Evolutionary conservation across 305 asterid genomes (phyloP).

Genomic region (Fraxinus greggii): DNA sequence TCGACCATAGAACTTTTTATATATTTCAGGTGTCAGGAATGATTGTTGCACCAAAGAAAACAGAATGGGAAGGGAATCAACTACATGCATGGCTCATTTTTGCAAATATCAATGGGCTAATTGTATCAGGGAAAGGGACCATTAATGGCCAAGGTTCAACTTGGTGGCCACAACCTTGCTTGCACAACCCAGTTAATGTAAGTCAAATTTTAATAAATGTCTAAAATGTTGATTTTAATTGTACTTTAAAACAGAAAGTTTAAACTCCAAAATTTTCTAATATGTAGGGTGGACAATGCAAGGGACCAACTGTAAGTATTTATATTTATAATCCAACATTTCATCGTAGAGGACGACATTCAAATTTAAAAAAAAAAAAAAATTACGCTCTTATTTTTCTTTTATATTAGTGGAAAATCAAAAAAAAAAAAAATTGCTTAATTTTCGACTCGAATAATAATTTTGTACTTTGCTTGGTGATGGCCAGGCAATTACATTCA

Average conservation of each 20-base stretch:
- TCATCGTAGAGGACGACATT: not conserved
- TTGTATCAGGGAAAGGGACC: slow-evolving; percentile 46
- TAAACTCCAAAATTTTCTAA: not conserved
- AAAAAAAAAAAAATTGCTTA: not conserved
- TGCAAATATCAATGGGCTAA: slow-evolving; percentile 37
- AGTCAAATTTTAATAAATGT: not conserved
- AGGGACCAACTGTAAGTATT: slow-evolving; percentile 50
- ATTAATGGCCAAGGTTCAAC: slow-evolving; percentile 52
- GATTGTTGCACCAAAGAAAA: slow-evolving; percentile 45
- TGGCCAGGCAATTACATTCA: slow-evolving; percentile 48
- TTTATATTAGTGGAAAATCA: not conserved
- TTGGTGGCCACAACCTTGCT: slow-evolving; percentile 65
- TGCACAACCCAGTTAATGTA: slow-evolving; percentile 39
- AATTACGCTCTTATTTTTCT: not conserved
- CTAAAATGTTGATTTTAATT: not conserved
- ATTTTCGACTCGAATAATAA: not conserved
- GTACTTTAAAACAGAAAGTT: not conserved
- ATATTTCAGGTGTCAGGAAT: slow-evolving; percentile 48
- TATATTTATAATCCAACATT: not conserved
- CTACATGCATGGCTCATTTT: slow-evolving; percentile 50
- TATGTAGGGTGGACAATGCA: slow-evolving; percentile 47
- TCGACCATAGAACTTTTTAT: not conserved
- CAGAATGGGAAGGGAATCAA: slow-evolving; percentile 43
- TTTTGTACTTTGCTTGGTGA: not conserved
- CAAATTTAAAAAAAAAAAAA: not conserved